Percentiles rank a stretch among this genome's conserved stretches.
These are phyloP conservation scores for Coelastrella sp. DNA, from an alignment of 139 green algal species.

Conservation along the genomic window DNA sequence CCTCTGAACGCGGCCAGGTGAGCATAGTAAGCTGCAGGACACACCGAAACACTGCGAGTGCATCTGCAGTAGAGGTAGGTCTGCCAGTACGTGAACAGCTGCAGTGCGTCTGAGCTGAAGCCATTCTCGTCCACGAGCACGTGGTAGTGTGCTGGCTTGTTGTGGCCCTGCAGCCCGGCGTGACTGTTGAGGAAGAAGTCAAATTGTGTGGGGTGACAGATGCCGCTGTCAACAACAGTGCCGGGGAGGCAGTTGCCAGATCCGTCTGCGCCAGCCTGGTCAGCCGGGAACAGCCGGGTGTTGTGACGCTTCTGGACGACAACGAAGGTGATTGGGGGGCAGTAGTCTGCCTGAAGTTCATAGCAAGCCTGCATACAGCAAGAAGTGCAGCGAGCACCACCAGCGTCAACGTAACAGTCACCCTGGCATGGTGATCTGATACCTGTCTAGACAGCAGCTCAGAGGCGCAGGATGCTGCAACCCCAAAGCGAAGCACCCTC, in stretches of 20 bases:
- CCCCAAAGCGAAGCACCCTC: too few relatives aligned
- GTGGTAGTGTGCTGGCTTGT: conserved; percentile 82
- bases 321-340: conserved; percentile 87
- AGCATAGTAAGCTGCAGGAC: conserved; percentile 70
- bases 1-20: conserved; percentile 70
- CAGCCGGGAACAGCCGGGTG: conserved; percentile 63
- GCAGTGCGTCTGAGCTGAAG: conserved; percentile 84
- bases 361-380: conserved; percentile 55
- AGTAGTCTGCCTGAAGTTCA: conserved; percentile 65
- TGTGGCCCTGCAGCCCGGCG: conserved; percentile 86
- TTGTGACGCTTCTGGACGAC: conserved; percentile 92
- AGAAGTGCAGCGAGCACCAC: not conserved
- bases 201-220: conserved; percentile 74
- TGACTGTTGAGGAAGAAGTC: conserved; percentile 95
- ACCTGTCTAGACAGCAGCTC: too few relatives aligned
- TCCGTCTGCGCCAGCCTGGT: conserved; percentile 17
- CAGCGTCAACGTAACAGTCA: not conserved
- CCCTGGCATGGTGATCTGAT: too few relatives aligned
- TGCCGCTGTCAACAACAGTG: conserved; percentile 81
- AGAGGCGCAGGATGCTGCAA: too few relatives aligned
- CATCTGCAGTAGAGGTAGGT: conserved; percentile 91
- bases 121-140: conserved; percentile 91
- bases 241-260: conserved; percentile 75
- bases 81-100: conserved; percentile 90
- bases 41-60: conserved; percentile 70